A percentile compares a stretch with the other conserved stretches of the same genome.
These are phyloP conservation scores for Acaromyces ingoldii DNA, from an alignment of 1,284 basidiomycete genomes.

Conservation along the genomic window DNA sequence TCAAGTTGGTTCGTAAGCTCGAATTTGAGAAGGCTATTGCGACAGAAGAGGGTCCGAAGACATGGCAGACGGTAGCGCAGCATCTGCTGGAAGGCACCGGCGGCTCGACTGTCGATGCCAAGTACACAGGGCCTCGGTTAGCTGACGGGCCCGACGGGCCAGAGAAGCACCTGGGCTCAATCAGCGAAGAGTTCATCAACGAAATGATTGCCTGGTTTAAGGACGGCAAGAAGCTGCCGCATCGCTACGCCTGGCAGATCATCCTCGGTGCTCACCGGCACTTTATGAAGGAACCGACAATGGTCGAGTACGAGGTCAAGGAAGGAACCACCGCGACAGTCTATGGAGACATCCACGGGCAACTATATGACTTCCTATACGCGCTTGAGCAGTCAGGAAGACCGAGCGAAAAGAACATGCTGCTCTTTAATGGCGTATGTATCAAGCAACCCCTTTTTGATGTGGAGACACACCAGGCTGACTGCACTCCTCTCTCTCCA, in stretches of 20 bases:
- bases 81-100: slow-evolving; percentile 37
- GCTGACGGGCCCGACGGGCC: slow-evolving; percentile 10
- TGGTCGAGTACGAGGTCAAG: slow-evolving; percentile 73
- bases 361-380: slow-evolving; percentile 88
- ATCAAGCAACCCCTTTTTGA: no score
- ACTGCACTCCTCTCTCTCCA: slow-evolving; percentile 51
- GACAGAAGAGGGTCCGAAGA: slow-evolving; percentile 33
- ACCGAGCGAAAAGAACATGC: slow-evolving; percentile 39
- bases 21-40: slow-evolving; percentile 48
- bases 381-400: slow-evolving; percentile 75
- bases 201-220: slow-evolving; percentile 90
- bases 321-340: slow-evolving; percentile 62
- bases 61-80: slow-evolving; percentile 28
- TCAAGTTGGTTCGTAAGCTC: slow-evolving; percentile 69
- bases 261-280: slow-evolving; percentile 74
- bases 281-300: slow-evolving; percentile 70
- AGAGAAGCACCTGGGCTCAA: slow-evolving; percentile 47
- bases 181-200: slow-evolving; percentile 66
- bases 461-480: no score
- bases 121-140: slow-evolving; percentile 39
- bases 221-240: slow-evolving; percentile 76
- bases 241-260: slow-evolving; percentile 83
- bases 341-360: slow-evolving; percentile 44
- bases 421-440: slow-evolving; percentile 51
- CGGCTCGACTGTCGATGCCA: slow-evolving; percentile 21